Evolutionary conservation across 2,329 filamentous ascomycete species (phyloP).

Genomic region (Pestalotiopsis sp.): DNA sequence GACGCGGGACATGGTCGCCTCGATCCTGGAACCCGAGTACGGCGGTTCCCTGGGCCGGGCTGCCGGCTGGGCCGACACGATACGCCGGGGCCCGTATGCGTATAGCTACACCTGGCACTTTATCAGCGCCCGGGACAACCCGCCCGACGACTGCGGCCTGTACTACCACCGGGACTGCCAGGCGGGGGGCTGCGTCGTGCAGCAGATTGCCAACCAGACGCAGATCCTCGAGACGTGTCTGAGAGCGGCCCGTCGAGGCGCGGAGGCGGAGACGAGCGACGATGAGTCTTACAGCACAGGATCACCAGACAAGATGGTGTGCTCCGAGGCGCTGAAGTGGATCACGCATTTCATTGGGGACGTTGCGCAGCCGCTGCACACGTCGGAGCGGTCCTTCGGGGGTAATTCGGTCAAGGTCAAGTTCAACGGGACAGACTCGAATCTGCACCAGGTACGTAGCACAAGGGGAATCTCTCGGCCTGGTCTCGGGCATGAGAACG

Average conservation of each 20-base stretch:
- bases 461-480: neutral
- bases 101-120: conserved; percentile 3
- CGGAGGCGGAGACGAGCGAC: neutral
- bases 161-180: conserved; percentile 5
- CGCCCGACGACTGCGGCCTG: neutral
- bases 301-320: neutral
- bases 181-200: neutral
- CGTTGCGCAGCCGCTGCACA: conserved; percentile 6
- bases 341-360: neutral
- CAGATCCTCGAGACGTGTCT: conserved; percentile 1
- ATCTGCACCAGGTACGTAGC: neutral
- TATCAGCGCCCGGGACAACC: conserved; percentile 1
- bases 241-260: neutral
- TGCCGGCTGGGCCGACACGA: neutral
- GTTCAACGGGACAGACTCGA: conserved; percentile 3
- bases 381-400: neutral
- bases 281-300: neutral
- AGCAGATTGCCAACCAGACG: conserved; percentile 2
- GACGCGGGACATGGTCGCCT: neutral
- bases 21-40: conserved; percentile 1
- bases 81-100: neutral
- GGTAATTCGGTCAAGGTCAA: conserved; percentile 7
- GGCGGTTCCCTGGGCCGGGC: neutral
- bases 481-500: too few relatives aligned
- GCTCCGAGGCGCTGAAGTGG: conserved; percentile 9